These are phyloP conservation scores for Colletotrichum sp. DNA, from an alignment of 2,329 filamentous ascomycete genomes.

Conservation along the genomic window DNA sequence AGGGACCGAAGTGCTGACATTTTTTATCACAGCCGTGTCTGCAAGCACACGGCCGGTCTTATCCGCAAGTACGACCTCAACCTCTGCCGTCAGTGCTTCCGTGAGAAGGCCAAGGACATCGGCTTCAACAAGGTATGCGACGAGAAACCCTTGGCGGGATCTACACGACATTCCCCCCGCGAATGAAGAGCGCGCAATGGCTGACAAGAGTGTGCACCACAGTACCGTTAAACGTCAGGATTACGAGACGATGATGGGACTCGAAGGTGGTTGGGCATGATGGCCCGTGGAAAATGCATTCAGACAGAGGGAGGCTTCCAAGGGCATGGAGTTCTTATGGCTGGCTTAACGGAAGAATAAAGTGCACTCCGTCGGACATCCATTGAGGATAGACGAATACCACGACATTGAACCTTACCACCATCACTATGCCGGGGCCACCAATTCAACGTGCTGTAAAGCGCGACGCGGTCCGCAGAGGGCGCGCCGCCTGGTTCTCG, in stretches of 20 bases:
- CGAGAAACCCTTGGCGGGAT: conserved; percentile 25
- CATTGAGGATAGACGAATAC: conserved; percentile 49
- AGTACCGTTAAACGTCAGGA: conserved; percentile 42
- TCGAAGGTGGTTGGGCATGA: conserved; percentile 22
- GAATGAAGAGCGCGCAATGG: conserved; percentile 18
- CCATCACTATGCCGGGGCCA: not conserved
- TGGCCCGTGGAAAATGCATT: conserved; percentile 42
- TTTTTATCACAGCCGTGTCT: conserved; percentile 59
- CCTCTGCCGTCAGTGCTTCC: conserved; percentile 82
- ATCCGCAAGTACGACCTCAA: conserved; percentile 99
- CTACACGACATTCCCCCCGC: not conserved
- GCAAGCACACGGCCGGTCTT: conserved; percentile 96
- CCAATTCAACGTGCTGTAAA: not conserved
- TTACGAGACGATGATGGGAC: conserved; percentile 18
- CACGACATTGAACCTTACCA: conserved; percentile 40
- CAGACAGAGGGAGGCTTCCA: conserved; percentile 48
- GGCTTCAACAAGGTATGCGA: conserved; percentile 71
- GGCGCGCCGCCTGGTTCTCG: not conserved
- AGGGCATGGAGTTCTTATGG: conserved; percentile 44
- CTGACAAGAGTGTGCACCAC: conserved; percentile 12
- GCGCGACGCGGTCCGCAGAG: not conserved
- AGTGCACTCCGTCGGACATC: conserved; percentile 46
- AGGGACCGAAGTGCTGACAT: conserved; percentile 32
- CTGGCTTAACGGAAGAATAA: conserved; percentile 46
- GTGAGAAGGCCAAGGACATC: conserved; percentile 75